Base-by-base conservation (phyloP, 805 yeast species). In the Kodamaea laetipori region DNA sequence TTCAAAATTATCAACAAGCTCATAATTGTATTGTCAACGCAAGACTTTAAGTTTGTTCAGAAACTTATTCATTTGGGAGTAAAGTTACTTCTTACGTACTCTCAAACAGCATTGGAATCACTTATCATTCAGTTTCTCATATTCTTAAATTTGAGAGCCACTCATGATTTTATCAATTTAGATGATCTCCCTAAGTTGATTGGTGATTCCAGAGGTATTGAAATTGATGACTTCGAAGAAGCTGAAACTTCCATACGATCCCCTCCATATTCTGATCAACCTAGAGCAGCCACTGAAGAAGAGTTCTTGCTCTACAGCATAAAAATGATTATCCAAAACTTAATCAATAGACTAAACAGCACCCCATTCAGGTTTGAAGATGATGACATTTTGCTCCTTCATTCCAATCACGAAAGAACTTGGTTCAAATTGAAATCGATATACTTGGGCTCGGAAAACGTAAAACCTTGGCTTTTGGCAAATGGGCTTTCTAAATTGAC, bases 1-100 rank as follows among this genome's bases (percentile, higher is more conserved):
- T 54, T 81, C 34, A 66, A 67, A 40, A 57, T 82, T 11, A 57
- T 76, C 12, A 82, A 81, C 54, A 69, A 66, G 26, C 51, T 73
- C 3, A 50, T 81, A 5, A 49, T 74, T 0, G 59, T 65, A n/a
- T 55, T 73, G 4, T 65, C 78, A 2, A 69, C 76, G 0, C 56
- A 65, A 4, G 67, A 77, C 50, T 54, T 74, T 5, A 43, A 55
- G 4, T 54, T 66, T 15, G 67, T 76, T 3, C 52, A 72, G 47
- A 50, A 54, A 13, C 48, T 80, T 3, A 65, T 71, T 10, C 58
- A 58, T 30, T 32, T 73, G 1, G 78, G 81, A 0, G 46, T 75
- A 19, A 56, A 50, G 9, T 57, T 69, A 11, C 50, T 71, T 3
- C 45, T 69, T 2, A 56, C 53, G 18, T 56, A 75, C n/a, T 58